A percentile compares a stretch with the other conserved stretches of the same genome.
phyloP scores from a whole-genome alignment of 441 rosid genomes.

The Syzygium syzygioides region DNA sequence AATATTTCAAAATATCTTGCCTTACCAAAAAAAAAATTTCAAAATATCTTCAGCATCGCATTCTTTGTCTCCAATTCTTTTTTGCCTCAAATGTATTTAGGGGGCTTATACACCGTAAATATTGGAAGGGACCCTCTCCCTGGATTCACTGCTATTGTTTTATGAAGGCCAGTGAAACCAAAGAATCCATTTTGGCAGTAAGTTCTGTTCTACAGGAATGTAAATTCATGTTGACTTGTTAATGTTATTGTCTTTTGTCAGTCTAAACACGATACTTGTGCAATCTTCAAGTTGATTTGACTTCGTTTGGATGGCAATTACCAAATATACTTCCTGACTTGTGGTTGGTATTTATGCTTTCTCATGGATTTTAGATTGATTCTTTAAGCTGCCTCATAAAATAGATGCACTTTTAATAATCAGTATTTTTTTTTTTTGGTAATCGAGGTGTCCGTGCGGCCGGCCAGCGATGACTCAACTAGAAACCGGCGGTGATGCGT shows the following conservation, averaged over 20 bases:
- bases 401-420: neutral
- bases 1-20: neutral
- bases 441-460: no score
- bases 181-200: conserved; percentile 53
- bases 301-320: neutral
- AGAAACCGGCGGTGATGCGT: no score
- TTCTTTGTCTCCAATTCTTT: neutral
- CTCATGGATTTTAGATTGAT: neutral
- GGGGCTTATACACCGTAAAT: conserved; percentile 40
- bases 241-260: neutral
- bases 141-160: conserved; percentile 87
- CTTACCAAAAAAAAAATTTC: no score
- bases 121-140: conserved; percentile 77
- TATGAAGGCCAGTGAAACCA: conserved; percentile 65
- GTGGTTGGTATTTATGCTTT: neutral
- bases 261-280: neutral
- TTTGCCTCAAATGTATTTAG: conserved; percentile 58
- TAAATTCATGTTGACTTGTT: neutral
- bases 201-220: conserved; percentile 9
- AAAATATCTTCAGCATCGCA: no score
- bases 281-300: neutral
- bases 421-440: no score
- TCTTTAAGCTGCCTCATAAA: neutral
- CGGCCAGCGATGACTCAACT: no score
- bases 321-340: neutral